Conservation (phyloP, 805 yeast genomes). For the Candida sakaeoensis region DNA sequence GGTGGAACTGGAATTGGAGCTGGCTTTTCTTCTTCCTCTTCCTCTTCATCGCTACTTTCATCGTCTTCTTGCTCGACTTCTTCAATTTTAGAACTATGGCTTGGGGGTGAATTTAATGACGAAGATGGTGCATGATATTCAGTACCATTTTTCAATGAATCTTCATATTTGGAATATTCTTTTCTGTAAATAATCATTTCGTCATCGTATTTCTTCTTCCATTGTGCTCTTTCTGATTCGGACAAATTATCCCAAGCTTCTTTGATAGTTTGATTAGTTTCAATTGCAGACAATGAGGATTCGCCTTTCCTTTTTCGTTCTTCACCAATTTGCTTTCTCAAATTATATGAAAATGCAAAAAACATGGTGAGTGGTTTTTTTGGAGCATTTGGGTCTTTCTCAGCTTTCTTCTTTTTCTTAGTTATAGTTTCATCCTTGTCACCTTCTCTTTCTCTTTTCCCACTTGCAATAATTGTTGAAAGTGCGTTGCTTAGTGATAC, state of each 20-base stretch:
- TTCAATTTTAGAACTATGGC: slow-evolving; percentile 5
- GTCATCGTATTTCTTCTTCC: slow-evolving; percentile 57
- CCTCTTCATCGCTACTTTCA: slow-evolving; percentile 6
- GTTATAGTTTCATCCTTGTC: slow-evolving; percentile 4
- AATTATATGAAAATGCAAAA: slow-evolving; percentile 70
- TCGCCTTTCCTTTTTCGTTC: slow-evolving; percentile 58
- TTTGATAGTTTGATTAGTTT: slow-evolving; percentile 75
- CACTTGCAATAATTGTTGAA: slow-evolving; percentile 29
- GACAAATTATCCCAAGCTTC: slow-evolving; percentile 73
- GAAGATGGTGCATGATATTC: slow-evolving; percentile 5
- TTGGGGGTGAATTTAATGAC: neutral
- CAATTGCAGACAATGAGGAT: slow-evolving; percentile 67
- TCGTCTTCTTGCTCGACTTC: slow-evolving; percentile 7
- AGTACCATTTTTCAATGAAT: slow-evolving; percentile 20
- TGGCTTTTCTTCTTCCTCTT: neutral
- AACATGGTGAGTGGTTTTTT: slow-evolving; percentile 89
- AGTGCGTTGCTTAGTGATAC: slow-evolving; percentile 33
- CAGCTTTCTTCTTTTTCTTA: slow-evolving; percentile 47
- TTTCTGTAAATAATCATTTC: slow-evolving; percentile 37
- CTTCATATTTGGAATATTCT: slow-evolving; percentile 34
- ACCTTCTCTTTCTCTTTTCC: slow-evolving; percentile 11
- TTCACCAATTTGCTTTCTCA: slow-evolving; percentile 66
- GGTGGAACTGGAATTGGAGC: neutral
- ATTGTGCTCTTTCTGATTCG: slow-evolving; percentile 65
- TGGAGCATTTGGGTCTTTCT: slow-evolving; percentile 88